These are phyloP conservation scores for Parietaria judaica DNA, from an alignment of 306 rosid species.

Conservation along the genomic window DNA sequence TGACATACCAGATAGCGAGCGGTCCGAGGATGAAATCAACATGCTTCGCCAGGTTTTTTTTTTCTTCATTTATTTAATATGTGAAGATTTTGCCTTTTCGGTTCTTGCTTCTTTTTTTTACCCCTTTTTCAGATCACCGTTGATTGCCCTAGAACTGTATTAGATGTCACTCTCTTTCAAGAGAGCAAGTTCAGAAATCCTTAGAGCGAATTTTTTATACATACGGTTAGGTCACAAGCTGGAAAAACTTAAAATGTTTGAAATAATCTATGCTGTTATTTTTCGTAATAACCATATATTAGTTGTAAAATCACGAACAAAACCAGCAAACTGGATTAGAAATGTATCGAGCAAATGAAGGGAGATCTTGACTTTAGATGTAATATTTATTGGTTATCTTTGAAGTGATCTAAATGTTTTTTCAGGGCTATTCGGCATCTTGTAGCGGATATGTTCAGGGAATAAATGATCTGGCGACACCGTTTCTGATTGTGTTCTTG, in stretches of 20 bases:
- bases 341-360: too few species aligned
- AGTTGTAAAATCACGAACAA: too few species aligned
- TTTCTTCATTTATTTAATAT: slow-evolving; percentile 14
- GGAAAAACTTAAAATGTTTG: too few species aligned
- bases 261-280: too few species aligned
- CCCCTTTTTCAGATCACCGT: slow-evolving; percentile 54
- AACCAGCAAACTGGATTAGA: too few species aligned
- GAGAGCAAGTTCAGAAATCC: slow-evolving; percentile 83
- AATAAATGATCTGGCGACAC: slow-evolving; percentile 93
- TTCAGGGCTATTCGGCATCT: slow-evolving; percentile 98
- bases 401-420: background rate
- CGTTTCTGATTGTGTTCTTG: slow-evolving; percentile 85
- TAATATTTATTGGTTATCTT: too few species aligned
- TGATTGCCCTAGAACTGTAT: slow-evolving; percentile 96
- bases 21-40: slow-evolving; percentile 91
- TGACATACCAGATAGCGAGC: slow-evolving; percentile 84
- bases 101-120: slow-evolving; percentile 22
- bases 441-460: slow-evolving; percentile 99
- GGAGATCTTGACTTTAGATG: too few species aligned
- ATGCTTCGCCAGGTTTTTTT: slow-evolving; percentile 89
- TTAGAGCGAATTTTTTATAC: slow-evolving; percentile 88
- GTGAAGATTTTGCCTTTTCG: slow-evolving; percentile 7
- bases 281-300: too few species aligned
- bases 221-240: slow-evolving; percentile 44
- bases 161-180: slow-evolving; percentile 87